phyloP scores from a whole-genome alignment of 768 basidiomycete species.

The Hydnomerulius pinastri region DNA sequence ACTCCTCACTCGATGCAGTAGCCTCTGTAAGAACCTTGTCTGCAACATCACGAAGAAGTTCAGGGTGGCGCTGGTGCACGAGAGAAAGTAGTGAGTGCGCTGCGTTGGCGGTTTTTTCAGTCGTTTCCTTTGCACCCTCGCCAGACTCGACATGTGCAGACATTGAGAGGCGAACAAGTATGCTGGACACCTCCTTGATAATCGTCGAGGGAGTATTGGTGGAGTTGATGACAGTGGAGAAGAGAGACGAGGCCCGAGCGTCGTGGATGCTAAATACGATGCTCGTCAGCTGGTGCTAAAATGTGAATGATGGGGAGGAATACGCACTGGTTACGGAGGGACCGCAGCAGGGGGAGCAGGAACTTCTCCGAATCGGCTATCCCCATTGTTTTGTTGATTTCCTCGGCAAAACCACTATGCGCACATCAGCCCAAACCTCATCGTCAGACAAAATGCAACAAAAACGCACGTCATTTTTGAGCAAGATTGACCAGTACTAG shows the following conservation, averaged over 20 bases:
- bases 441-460: neutral
- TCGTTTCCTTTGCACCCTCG: slow-evolving; percentile 1
- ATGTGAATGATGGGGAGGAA: neutral
- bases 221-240: slow-evolving; percentile 33
- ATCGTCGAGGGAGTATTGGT: slow-evolving; percentile 20
- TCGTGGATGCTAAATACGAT: slow-evolving; percentile 33
- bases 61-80: slow-evolving; percentile 67
- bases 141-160: slow-evolving; percentile 4
- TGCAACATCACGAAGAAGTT: slow-evolving; percentile 45
- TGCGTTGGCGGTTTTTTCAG: slow-evolving; percentile 4
- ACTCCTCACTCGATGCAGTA: slow-evolving; percentile 11
- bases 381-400: slow-evolving; percentile 43
- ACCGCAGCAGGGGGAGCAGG: slow-evolving; percentile 50
- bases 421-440: neutral
- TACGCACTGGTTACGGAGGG: slow-evolving; percentile 44
- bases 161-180: slow-evolving; percentile 23
- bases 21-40: slow-evolving; percentile 37
- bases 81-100: slow-evolving; percentile 47
- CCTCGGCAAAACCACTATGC: slow-evolving; percentile 47
- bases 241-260: slow-evolving; percentile 24
- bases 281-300: neutral
- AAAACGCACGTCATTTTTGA: slow-evolving; percentile 51
- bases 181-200: slow-evolving; percentile 22
- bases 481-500: slow-evolving; percentile 41
- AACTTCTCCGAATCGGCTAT: slow-evolving; percentile 61